phyloP scores from a whole-genome alignment of 2,329 filamentous ascomycete species.

The Aspergillus brunneoviolaceus region DNA sequence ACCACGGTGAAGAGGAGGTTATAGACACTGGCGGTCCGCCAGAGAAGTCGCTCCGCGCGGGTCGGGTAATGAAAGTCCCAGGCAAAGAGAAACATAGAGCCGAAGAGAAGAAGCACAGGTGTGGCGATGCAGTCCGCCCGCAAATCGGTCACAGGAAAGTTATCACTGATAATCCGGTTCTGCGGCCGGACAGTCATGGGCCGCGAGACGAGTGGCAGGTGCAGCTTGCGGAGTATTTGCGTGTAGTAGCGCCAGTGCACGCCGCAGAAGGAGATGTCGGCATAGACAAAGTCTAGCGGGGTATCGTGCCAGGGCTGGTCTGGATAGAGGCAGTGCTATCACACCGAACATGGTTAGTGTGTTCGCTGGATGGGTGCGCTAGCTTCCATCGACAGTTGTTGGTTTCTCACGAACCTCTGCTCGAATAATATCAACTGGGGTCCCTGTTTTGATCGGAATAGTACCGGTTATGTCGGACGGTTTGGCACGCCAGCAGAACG shows the following conservation, averaged over 20 bases:
- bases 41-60: background rate
- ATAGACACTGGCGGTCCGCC: background rate
- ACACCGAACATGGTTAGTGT: no score
- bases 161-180: background rate
- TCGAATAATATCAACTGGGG: background rate
- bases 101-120: background rate
- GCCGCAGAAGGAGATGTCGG: background rate
- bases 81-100: background rate
- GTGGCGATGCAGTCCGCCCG: background rate
- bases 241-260: conserved; percentile 1
- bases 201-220: background rate
- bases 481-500: background rate
- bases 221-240: background rate
- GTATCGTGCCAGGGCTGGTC: background rate
- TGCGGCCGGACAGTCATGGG: background rate
- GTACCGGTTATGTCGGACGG: background rate
- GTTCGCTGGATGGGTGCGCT: no score
- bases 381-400: no score
- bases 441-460: background rate
- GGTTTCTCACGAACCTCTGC: background rate
- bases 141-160: background rate
- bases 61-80: background rate
- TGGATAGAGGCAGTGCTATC: background rate
- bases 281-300: background rate
- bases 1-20: background rate